Conservation (phyloP, 768 basidiomycete genomes). For the Suillus lakei region DNA sequence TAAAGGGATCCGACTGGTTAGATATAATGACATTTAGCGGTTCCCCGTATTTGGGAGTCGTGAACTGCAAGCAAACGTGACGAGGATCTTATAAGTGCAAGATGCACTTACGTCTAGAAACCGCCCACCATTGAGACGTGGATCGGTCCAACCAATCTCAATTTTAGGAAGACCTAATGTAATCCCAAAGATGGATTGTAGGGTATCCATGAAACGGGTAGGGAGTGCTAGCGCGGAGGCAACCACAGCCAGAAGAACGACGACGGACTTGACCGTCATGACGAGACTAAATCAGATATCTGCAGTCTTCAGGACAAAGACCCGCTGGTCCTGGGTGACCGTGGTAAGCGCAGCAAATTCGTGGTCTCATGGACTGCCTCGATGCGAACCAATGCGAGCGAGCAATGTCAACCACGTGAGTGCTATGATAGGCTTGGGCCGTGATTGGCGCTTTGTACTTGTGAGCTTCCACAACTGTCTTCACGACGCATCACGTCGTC, state of each 20-base stretch:
- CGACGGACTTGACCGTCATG: neutral
- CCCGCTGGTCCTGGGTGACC: neutral
- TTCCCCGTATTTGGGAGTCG: slow-evolving; percentile 69
- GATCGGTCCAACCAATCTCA: slow-evolving; percentile 62
- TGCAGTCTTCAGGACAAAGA: neutral
- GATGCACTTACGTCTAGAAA: slow-evolving; percentile 69
- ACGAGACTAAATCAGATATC: neutral
- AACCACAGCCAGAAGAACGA: neutral
- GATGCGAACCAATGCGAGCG: neutral
- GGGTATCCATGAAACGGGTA: slow-evolving; percentile 3
- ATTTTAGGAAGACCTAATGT: slow-evolving; percentile 19
- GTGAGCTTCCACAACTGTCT: neutral
- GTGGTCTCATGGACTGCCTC: neutral
- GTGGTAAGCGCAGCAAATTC: slow-evolving; percentile 1
- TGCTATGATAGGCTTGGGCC: neutral
- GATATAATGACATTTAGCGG: slow-evolving; percentile 87
- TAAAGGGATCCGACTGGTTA: slow-evolving; percentile 74
- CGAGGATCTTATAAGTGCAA: neutral
- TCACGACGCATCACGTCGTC: slow-evolving; percentile 1
- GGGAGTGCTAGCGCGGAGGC: neutral
- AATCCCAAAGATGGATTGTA: neutral
- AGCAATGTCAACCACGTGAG: neutral
- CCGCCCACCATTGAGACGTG: slow-evolving; percentile 71
- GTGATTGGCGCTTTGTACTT: neutral
- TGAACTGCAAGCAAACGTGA: slow-evolving; percentile 51